Percentiles rank a stretch among this genome's conserved stretches.
Evolutionary conservation across 805 yeast genomes (phyloP).

Genomic region (Starmerella cellae): DNA sequence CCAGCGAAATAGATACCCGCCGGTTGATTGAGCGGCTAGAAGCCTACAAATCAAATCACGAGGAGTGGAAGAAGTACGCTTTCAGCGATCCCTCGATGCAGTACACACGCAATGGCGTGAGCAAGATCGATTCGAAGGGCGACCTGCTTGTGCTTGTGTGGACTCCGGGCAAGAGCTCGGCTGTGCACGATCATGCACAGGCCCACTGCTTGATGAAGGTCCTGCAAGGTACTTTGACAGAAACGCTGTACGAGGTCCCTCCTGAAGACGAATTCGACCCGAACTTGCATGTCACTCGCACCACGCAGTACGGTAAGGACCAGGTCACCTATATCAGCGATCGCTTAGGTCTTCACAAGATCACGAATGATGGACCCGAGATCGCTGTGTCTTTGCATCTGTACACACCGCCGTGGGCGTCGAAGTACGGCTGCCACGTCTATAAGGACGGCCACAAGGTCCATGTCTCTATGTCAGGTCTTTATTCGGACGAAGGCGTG

Average conservation of each 20-base stretch:
- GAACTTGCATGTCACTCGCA: constrained; percentile 22
- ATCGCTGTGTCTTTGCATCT: constrained; percentile 53
- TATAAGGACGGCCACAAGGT: constrained; percentile 39
- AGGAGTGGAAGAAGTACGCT: constrained; percentile 50
- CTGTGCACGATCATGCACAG: constrained; percentile 61
- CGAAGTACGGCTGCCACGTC: constrained; percentile 34
- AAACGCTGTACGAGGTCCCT: constrained; percentile 44
- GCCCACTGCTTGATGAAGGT: constrained; percentile 69
- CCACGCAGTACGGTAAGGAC: constrained; percentile 24
- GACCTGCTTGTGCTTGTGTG: constrained; percentile 55
- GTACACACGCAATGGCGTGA: constrained; percentile 62
- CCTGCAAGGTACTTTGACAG: constrained; percentile 45
- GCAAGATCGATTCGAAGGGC: constrained; percentile 57
- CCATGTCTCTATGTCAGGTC: constrained; percentile 45
- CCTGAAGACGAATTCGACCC: constrained; percentile 5
- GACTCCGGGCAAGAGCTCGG: constrained; percentile 52
- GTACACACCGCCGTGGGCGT: constrained; percentile 67
- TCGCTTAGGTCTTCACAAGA: constrained; percentile 51
- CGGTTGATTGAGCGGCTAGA: constrained; percentile 36
- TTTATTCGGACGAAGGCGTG: constrained; percentile 50
- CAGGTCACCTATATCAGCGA: constrained; percentile 56
- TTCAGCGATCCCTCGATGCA: constrained; percentile 37
- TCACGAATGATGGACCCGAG: constrained; percentile 37
- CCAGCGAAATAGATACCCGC: constrained; percentile 40
- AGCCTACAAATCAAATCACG: constrained; percentile 34